Conservation (phyloP, 306 rosid genomes). For the Carpinus fangiana region DNA sequence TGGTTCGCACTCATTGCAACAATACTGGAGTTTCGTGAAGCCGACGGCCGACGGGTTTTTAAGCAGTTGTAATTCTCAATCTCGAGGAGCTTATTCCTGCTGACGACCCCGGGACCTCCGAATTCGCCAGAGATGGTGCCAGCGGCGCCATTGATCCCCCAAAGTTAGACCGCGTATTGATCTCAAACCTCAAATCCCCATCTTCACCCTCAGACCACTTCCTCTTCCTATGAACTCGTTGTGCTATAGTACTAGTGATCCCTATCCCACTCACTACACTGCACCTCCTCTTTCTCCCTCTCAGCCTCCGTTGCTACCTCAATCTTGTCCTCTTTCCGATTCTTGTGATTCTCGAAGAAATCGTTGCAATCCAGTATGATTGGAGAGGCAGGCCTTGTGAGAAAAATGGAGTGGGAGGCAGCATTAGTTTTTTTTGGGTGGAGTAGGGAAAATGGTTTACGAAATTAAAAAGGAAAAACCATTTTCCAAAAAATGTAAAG, state of each 20-base stretch:
- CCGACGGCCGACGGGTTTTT: background rate
- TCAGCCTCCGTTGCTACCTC: constrained; percentile 54
- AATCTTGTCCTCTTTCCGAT: constrained; percentile 44
- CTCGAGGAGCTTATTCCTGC: constrained; percentile 9
- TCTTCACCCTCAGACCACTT: background rate
- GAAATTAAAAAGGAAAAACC: too few species aligned
- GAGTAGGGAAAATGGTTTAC: too few species aligned
- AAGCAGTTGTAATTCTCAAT: background rate
- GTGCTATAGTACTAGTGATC: constrained; percentile 68
- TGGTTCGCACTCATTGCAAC: constrained; percentile 30
- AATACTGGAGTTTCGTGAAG: background rate
- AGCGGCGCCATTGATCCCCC: constrained; percentile 55
- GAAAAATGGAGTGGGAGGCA: too few species aligned
- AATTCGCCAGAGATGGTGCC: constrained; percentile 23
- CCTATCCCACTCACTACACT: constrained; percentile 88
- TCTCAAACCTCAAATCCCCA: constrained; percentile 65
- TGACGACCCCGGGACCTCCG: constrained; percentile 36
- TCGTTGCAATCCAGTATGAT: constrained; percentile 11
- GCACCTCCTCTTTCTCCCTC: constrained; percentile 87
- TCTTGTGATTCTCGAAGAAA: constrained; percentile 32
- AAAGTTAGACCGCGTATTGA: constrained; percentile 65
- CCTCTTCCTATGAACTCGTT: constrained; percentile 59
- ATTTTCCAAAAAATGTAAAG: too few species aligned
- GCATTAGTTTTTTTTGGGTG: too few species aligned
- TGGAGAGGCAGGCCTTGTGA: too few species aligned